Evolutionary conservation across 495 filamentous ascomycete genomes (phyloP), one percentile per base, ranked within the genome.

Genomic region (Neurospora tetrasperma): DNA sequence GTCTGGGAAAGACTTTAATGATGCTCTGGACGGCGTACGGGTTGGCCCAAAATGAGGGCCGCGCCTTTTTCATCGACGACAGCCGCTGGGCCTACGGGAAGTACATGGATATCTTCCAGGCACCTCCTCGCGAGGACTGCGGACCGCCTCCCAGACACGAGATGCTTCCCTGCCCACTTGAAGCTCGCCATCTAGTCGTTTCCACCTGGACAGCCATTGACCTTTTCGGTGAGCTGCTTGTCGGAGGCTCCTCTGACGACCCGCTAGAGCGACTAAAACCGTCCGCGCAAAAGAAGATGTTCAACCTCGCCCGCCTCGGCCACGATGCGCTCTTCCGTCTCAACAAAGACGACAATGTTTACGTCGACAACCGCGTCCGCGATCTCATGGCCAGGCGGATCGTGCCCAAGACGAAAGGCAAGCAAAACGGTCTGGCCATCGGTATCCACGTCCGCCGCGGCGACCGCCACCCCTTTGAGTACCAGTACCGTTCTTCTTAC

Each of bases 21-120:
- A 86, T 89, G 78, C 74, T 94, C 43, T 94, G 92, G 91, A 89
- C 88, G 74, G 89, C 92, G 31, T 94, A 93, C 74, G 92, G 91
- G 12, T 80, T 94, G 43, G 91, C 92, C 6, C 82, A 88, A 76
- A 85, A 87, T 70, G 91, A 94, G 78, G 86, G 84, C 11, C 80
- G 92, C 27, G 85, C 87, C 1, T 94, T 94, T 76, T 93, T 93
- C 80, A 81, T 94, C 74, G 90, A 94, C 75, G 92, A 93, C 77
- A 87, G 88, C 7, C 84, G 88, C 72, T 94, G 92, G 92, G 87
- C 89, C 2, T 94, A 93, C 78, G 92, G 92, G 4, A 82, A 86
- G 46, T 94, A 90, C 77, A 85, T 82, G 3, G 84, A 85, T 70
- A 93, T 88, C 77, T 94, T 94, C 79, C 78, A 83, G n/a, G 81